Base-by-base conservation (phyloP, 768 basidiomycete genomes). In the Coprinellus micaceus region DNA sequence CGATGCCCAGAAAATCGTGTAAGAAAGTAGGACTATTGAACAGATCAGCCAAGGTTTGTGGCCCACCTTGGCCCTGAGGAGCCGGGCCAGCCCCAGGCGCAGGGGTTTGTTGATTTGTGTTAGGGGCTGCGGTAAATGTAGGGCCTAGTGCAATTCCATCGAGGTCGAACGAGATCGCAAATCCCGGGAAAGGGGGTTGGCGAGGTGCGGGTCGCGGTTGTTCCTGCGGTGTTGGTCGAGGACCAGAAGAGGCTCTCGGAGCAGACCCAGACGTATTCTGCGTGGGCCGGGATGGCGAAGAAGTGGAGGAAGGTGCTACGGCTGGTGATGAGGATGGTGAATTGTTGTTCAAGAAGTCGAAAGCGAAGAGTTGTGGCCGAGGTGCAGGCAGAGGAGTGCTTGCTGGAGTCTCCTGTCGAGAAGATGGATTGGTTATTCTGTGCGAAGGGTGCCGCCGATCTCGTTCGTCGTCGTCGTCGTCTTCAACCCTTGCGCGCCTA, bases 401-500 rank as follows among this genome's bases (percentile, higher is more conserved):
- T 13, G 33, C 13, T 13, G 7, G 33, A 6, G 33, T 33, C 33
- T 21, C 43, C 37, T 29, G 30, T 36, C 46, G 41, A 45, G 66
- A 61, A 51, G 56, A 36, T 22, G 61, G 53, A 48, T 62, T 66
- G 44, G 65, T 71, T 24, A 72, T 70, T 53, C 86, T 81, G 66
- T 86, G 79, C 21, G 83, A 84, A 17, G 86, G 84, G 63, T 86
- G 84, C 54, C 86, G 77, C 54, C 80, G 76, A 63, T 87, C 82
- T 37, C 84, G 70, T 12, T 82, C 83, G 6, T 78, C 76, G 59
- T 88, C 84, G 5, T 76, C 76, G 54, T 86, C 85, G 53, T 84
- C 81, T 2, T 86, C 83, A 2, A 85, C 82, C 41, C 85, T 71
- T 17, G 79, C 74, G 22, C 84, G 84, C 41, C 84, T 71, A 50